These are phyloP conservation scores for Aspergillus sp. DNA, from an alignment of 2,329 filamentous ascomycete species.

Conservation along the genomic window DNA sequence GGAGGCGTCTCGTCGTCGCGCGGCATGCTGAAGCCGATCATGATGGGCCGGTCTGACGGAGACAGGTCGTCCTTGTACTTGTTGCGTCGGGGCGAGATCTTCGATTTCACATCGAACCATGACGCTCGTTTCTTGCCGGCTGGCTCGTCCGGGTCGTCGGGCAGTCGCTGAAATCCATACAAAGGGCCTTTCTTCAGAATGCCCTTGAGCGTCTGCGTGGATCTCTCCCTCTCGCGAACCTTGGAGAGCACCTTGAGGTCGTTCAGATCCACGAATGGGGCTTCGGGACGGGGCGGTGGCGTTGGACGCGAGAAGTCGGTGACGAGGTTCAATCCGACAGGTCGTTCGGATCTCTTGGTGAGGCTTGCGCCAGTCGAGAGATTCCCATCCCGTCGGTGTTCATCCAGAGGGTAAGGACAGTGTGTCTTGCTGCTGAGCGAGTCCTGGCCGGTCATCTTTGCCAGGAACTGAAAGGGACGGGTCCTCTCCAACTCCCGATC, in stretches of 20 bases:
- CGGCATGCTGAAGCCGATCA: conserved; percentile 47
- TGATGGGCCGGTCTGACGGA: conserved; percentile 45
- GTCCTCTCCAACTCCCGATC: conserved; percentile 26
- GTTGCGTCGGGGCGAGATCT: conserved; percentile 22
- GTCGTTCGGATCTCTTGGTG: conserved; percentile 25
- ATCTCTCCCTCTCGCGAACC: conserved; percentile 32
- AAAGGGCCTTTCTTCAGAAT: conserved; percentile 21
- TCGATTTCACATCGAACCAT: conserved; percentile 15
- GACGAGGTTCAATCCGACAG: conserved; percentile 42
- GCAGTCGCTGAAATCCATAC: conserved; percentile 20
- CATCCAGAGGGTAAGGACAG: neutral
- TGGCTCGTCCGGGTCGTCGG: conserved; percentile 12
- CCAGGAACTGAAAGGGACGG: conserved; percentile 32
- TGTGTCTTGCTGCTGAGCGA: conserved; percentile 9
- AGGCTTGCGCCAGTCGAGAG: conserved; percentile 4
- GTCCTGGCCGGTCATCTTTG: conserved; percentile 23
- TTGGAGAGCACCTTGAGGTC: conserved; percentile 37
- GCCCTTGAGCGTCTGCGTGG: conserved; percentile 21
- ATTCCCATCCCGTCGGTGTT: conserved; percentile 13
- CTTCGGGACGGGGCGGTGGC: conserved; percentile 8
- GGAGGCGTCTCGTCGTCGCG: conserved; percentile 21
- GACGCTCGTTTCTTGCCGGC: conserved; percentile 9
- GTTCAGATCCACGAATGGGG: conserved; percentile 36
- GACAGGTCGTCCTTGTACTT: conserved; percentile 36
- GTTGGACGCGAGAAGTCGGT: conserved; percentile 37